Base-by-base conservation (phyloP, 768 basidiomycete genomes). In the Xerocomellus amylosporus region DNA sequence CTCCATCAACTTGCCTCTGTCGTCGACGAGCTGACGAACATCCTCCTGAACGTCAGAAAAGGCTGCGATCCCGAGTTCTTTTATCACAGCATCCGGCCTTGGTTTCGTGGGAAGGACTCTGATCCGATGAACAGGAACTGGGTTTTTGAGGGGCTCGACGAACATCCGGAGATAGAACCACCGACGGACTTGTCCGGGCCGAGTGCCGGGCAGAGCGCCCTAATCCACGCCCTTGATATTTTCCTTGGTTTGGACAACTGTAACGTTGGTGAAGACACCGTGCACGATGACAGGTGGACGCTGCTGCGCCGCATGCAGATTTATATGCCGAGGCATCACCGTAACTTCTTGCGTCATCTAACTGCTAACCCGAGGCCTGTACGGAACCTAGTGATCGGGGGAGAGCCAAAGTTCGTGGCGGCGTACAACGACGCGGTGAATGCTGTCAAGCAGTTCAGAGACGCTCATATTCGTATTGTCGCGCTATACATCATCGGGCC, bases 251-350 rank as follows among this genome's bases (percentile, higher is more conserved):
- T 90, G 7, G 83, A 87, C 61, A 73, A 74, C 52, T 73, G 74
- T 33, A 71, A 71, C 52, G 64, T 67, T 2, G 45, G 48, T 2
- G 46, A 43, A 48, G 40, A 50, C 37, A 68, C 39, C 5, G 20
- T 24, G 20, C 28, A 37, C 12, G 55, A 59, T 2, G 58, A 64
- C 47, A 52, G 54, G 34, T 51, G 62, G 62, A 54, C 81, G 8
- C 85, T 90, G 65, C 78, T 92, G 51, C 74, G 80, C 46, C 79
- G 86, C 33, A 90, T 92, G 90, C 80, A 87, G 50, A 70, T 74
- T 8, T 93, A 93, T 71, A 93, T 93, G 91, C 89, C 91, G 7
- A 78, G 82, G 12, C 82, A 85, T 58, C 90, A 93, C 65, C 85
- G 89, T 26, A 73, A 80, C n/a, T 93, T 92, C 73, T 73, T 93